These are phyloP conservation scores for Diaporthe capsici DNA, from an alignment of 2,329 filamentous ascomycete species.

Conservation along the genomic window DNA sequence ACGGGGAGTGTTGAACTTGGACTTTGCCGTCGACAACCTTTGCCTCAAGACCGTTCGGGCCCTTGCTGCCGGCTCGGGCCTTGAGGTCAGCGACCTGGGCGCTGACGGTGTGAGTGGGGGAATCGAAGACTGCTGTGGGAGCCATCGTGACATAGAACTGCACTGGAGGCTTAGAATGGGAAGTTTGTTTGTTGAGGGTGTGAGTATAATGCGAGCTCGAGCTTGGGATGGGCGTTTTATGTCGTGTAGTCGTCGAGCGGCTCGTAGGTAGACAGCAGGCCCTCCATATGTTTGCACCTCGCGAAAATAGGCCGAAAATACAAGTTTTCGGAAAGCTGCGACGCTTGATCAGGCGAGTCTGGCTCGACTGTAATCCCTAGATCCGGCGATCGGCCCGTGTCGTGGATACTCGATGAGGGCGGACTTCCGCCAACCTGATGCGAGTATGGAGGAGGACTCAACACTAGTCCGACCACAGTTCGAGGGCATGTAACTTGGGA, in stretches of 20 bases:
- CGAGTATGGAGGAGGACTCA: not conserved
- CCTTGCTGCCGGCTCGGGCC: not conserved
- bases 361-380: no score
- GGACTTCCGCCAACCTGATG: not conserved
- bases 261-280: not conserved
- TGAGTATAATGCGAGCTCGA: not conserved
- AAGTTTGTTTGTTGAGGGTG: not conserved
- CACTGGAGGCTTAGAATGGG: not conserved
- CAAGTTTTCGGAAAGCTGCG: constrained; percentile 2
- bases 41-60: not conserved
- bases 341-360: constrained; percentile 11
- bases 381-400: not conserved
- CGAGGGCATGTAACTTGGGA: not conserved
- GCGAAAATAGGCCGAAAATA: not conserved
- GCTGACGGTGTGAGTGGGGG: not conserved
- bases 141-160: not conserved
- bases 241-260: not conserved
- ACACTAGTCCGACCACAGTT: not conserved
- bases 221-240: not conserved
- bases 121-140: constrained; percentile 2
- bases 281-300: not conserved
- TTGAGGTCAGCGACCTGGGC: not conserved
- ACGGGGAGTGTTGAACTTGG: not conserved
- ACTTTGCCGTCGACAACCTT: constrained; percentile 9
- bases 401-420: not conserved